These are phyloP conservation scores for Colletotrichum eremochloae DNA, from an alignment of 2,329 filamentous ascomycete species.

Conservation along the genomic window DNA sequence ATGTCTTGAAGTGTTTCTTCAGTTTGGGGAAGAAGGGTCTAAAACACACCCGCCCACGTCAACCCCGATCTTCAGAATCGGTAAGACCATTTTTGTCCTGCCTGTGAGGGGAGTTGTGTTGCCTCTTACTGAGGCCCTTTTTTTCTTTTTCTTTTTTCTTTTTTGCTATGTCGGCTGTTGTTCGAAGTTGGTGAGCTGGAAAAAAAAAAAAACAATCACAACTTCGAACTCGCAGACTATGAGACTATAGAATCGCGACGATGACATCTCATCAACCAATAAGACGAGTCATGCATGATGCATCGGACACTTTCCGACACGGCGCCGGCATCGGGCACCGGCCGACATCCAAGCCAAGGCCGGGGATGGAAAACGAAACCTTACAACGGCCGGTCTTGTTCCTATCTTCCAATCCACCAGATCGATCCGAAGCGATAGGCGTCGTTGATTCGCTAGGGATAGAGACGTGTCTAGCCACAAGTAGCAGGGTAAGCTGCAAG, in stretches of 20 bases:
- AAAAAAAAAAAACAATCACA: neutral
- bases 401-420: neutral
- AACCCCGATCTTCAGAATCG: conserved; percentile 20
- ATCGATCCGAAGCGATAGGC: too few species aligned
- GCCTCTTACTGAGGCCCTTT: neutral
- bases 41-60: neutral
- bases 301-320: conserved; percentile 21
- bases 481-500: neutral
- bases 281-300: neutral
- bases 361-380: neutral
- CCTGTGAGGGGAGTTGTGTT: neutral
- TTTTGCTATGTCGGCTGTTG: neutral
- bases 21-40: too few species aligned
- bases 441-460: neutral
- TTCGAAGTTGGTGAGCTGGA: too few species aligned
- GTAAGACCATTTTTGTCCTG: conserved; percentile 1
- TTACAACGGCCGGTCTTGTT: neutral
- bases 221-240: neutral
- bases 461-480: neutral
- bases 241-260: neutral
- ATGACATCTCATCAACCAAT: neutral
- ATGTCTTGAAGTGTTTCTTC: neutral
- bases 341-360: conserved; percentile 4
- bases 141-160: neutral
- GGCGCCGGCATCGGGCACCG: conserved; percentile 27